phyloP scores from a whole-genome alignment of 2,329 filamentous ascomycete genomes.

The Colletotrichum australisinense region DNA sequence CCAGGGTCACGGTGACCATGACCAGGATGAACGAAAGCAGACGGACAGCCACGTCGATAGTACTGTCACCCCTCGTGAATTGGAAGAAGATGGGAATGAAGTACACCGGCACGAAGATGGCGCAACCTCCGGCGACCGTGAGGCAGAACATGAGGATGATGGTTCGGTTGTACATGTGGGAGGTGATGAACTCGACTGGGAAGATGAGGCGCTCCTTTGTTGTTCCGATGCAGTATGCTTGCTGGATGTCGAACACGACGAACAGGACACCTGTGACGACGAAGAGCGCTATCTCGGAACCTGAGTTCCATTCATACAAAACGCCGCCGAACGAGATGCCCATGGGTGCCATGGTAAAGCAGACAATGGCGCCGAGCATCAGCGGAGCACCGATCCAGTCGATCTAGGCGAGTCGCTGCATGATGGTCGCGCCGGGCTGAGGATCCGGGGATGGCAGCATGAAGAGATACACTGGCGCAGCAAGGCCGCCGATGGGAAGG shows the following conservation, averaged over 20 bases:
- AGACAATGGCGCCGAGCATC: conserved; percentile 52
- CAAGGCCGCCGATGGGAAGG: conserved; percentile 55
- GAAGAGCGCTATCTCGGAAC: conserved; percentile 57
- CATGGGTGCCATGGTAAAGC: conserved; percentile 58
- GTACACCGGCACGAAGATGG: conserved; percentile 49
- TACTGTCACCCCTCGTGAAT: conserved; percentile 54
- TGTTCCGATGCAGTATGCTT: conserved; percentile 54
- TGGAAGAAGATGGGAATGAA: conserved; percentile 63
- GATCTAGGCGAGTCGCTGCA: conserved; percentile 47
- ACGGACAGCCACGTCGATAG: conserved; percentile 51
- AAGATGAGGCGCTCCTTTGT: conserved; percentile 52
- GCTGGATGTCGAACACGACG: conserved; percentile 57
- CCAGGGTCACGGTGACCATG: conserved; percentile 46
- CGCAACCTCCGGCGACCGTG: conserved; percentile 17
- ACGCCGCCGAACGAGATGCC: conserved; percentile 63
- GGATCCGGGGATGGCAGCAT: conserved; percentile 42
- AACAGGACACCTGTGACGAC: conserved; percentile 54
- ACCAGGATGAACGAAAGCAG: conserved; percentile 52
- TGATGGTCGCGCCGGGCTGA: conserved; percentile 35
- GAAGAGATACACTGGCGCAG: conserved; percentile 44
- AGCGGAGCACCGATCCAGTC: conserved; percentile 60
- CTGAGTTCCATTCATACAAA: conserved; percentile 58
- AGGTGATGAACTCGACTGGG: conserved; percentile 56
- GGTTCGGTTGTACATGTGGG: conserved; percentile 36
- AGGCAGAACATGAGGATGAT: conserved; percentile 25